Base-by-base conservation (phyloP, 2,329 filamentous ascomycete species). In the Aspergillus brunneoviolaceus region DNA sequence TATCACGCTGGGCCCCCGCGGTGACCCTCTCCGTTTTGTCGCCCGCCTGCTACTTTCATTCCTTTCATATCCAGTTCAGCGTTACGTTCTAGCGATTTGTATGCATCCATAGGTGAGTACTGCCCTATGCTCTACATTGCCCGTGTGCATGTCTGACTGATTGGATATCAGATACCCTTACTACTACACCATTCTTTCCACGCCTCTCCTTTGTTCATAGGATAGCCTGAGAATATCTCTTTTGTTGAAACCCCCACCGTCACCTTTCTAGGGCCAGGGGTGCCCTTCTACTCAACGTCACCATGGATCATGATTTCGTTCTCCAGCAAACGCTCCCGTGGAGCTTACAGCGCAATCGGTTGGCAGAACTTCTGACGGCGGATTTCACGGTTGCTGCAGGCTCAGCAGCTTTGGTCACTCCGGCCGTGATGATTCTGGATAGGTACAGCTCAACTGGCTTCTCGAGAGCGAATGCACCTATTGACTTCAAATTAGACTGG, bases 311-410 rank as follows among this genome's bases (percentile, higher is more conserved):
- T 54, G 64, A 70, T 49, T 59, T 71, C 19, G 62, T 67, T 45
- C 58, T 68, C 31, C 63, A 69, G 33, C 60, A 61, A 16, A 51
- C 68, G 2, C 59, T 72, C 61, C 63, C 69, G 27, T 67, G 72
- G 42, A 55, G 60, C 50, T 65, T 73, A 35, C 70, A 72, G 31
- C 69, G 73, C 9, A 76, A 73, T 66, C 72, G 74, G 55, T 61
- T 76, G 54, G 69, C 69, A 10, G 74, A 75, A 58, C 63, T 70
- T 25, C 71, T 94, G 16, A 84, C 81, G 53, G 84, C 86, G 27
- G 91, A 96, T 77, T 76, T 83, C 10, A 72, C 84, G 29, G 86
- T 87, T 69, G 70, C 70, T 21, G 59, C 66, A 14, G 53, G 63
- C 21, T 71, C 70, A 7, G 70, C 70, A 2, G 66, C 64, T 7